Evolutionary conservation across 192 early-diverging fungal species (phyloP).

Genomic region (Coemansia sp.): DNA sequence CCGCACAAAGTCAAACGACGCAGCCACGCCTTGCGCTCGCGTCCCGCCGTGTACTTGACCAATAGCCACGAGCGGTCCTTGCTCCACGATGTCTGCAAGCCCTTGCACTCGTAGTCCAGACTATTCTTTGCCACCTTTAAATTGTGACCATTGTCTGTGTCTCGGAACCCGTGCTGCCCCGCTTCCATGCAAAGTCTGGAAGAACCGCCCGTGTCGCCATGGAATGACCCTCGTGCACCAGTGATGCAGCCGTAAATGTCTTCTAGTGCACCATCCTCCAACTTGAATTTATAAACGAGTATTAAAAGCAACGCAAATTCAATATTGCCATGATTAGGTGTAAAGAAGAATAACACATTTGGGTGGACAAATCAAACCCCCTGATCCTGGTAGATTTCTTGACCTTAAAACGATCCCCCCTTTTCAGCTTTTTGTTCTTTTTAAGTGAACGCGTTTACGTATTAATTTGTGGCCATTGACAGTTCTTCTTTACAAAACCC

Average conservation of each 20-base stretch:
- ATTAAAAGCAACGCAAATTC: neutral
- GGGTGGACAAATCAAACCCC: neutral
- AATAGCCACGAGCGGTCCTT: conserved; percentile 33
- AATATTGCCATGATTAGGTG: too few relatives aligned
- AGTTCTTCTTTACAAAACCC: neutral
- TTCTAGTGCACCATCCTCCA: conserved; percentile 40
- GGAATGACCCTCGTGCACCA: conserved; percentile 49
- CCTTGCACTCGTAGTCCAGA: conserved; percentile 73
- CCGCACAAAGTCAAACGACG: conserved; percentile 67
- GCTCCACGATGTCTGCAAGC: conserved; percentile 66
- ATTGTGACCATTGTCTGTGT: conserved; percentile 77
- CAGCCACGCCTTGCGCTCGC: conserved; percentile 61
- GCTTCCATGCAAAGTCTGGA: conserved; percentile 69
- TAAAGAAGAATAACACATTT: too few relatives aligned
- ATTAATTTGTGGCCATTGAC: too few relatives aligned
- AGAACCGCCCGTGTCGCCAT: conserved; percentile 53
- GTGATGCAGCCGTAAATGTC: conserved; percentile 48
- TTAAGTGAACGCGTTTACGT: neutral
- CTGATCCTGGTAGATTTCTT: neutral
- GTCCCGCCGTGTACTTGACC: conserved; percentile 50
- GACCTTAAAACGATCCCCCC: neutral
- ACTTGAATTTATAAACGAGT: neutral
- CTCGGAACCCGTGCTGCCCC: conserved; percentile 78
- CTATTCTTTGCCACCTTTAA: conserved; percentile 71
- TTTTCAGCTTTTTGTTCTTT: neutral